phyloP scores from a whole-genome alignment of 495 filamentous ascomycete genomes.

The Lasiosphaeris hirsuta region DNA sequence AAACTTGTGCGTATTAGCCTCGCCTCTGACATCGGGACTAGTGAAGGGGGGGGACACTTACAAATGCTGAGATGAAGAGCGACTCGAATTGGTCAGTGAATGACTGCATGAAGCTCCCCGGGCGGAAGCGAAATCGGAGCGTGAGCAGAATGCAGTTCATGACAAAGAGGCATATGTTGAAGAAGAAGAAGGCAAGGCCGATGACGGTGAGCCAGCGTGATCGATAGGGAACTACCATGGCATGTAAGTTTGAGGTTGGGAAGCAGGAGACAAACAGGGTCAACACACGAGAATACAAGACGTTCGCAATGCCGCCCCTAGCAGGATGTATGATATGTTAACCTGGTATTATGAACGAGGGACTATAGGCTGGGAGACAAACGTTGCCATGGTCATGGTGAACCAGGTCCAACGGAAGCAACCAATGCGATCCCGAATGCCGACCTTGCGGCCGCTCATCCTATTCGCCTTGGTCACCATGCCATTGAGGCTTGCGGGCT shows the following conservation, averaged over 20 bases:
- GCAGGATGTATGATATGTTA: conserved; percentile 44
- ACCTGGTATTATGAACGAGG: not conserved
- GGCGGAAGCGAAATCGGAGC: conserved; percentile 65
- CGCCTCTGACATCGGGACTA: not conserved
- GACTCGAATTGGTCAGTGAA: conserved; percentile 77
- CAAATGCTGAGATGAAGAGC: conserved; percentile 71
- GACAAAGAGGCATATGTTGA: conserved; percentile 71
- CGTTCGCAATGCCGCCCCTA: conserved; percentile 80
- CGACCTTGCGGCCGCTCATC: conserved; percentile 25
- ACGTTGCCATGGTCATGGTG: conserved; percentile 63
- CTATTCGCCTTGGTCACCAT: conserved; percentile 28
- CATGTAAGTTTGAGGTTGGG: not conserved
- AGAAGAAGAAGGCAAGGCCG: conserved; percentile 69
- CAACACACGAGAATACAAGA: conserved; percentile 62
- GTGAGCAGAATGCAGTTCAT: conserved; percentile 65
- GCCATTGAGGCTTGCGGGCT: conserved; percentile 27
- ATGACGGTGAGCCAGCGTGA: conserved; percentile 67
- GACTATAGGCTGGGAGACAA: conserved; percentile 1
- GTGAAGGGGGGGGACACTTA: conserved; percentile 30
- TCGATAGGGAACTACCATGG: conserved; percentile 59
- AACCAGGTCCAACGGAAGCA: conserved; percentile 66
- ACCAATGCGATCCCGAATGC: conserved; percentile 44
- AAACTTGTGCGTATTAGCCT: conserved; percentile 28
- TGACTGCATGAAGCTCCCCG: conserved; percentile 67
- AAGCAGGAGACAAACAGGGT: not conserved